Evolutionary conservation across 495 filamentous ascomycete genomes (phyloP).

Genomic region (Neurospora africana): DNA sequence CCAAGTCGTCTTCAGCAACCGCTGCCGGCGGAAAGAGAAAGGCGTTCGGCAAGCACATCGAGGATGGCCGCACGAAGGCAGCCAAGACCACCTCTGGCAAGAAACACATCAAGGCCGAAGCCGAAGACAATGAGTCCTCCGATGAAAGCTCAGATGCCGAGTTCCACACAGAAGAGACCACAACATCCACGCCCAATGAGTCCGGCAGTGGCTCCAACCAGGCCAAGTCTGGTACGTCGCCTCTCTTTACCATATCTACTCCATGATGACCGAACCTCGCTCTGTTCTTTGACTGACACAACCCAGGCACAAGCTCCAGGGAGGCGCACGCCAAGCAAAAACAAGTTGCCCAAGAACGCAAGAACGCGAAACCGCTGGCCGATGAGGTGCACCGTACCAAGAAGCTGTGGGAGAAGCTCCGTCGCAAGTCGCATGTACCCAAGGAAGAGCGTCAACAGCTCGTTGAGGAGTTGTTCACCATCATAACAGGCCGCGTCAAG

Average conservation of each 20-base stretch:
- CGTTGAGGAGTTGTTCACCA: constrained; percentile 77
- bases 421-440: constrained; percentile 83
- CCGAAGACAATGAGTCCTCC: constrained; percentile 26
- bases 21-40: constrained; percentile 30
- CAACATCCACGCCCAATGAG: background rate
- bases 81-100: constrained; percentile 27
- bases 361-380: constrained; percentile 82
- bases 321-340: constrained; percentile 92
- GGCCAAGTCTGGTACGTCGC: background rate
- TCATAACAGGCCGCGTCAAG: constrained; percentile 79
- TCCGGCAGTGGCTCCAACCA: background rate
- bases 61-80: constrained; percentile 31
- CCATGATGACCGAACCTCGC: background rate
- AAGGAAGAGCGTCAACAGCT: constrained; percentile 75
- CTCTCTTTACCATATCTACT: background rate
- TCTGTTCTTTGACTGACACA: constrained; percentile 19
- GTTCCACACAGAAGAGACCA: background rate
- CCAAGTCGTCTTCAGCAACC: constrained; percentile 17
- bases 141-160: constrained; percentile 7
- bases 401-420: constrained; percentile 90
- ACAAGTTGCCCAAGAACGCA: constrained; percentile 75
- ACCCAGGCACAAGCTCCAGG: constrained; percentile 40
- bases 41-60: constrained; percentile 24
- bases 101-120: constrained; percentile 25
- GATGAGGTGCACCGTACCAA: constrained; percentile 83